These are phyloP conservation scores for Colletotrichum plurivorum DNA, from an alignment of 2,329 filamentous ascomycete species.

Conservation along the genomic window DNA sequence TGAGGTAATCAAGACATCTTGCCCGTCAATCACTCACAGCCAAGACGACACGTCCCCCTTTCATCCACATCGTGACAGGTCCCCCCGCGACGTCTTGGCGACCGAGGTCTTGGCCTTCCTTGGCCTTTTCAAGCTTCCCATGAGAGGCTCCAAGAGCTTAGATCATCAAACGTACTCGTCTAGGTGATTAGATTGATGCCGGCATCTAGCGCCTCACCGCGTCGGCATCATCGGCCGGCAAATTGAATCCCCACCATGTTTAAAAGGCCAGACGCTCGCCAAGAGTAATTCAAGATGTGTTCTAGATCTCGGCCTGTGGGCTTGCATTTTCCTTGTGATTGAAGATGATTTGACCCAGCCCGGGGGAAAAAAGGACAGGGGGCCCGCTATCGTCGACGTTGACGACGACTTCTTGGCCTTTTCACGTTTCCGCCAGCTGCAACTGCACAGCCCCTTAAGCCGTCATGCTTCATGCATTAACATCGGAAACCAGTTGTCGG, in stretches of 20 bases:
- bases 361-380: too few species aligned
- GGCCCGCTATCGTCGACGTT: too few species aligned
- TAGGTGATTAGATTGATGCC: background rate
- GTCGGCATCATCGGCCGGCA: background rate
- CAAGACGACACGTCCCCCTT: background rate
- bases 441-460: too few species aligned
- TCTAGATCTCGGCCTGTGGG: conserved; percentile 6
- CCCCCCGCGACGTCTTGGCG: background rate
- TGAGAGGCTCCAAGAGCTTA: background rate
- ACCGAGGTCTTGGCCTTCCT: conserved; percentile 8
- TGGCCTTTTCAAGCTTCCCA: too few species aligned
- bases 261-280: background rate
- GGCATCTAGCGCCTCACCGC: background rate
- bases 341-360: too few species aligned
- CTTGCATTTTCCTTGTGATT: too few species aligned
- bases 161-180: background rate
- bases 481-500: too few species aligned
- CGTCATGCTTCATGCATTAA: too few species aligned
- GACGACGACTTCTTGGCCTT: too few species aligned
- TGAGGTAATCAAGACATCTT: background rate
- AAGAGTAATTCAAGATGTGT: background rate
- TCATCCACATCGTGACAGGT: background rate
- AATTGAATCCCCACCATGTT: background rate
- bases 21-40: background rate
- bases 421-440: too few species aligned